A percentile compares a stretch with the other conserved stretches of the same genome.
phyloP scores from a whole-genome alignment of 768 basidiomycete species.

The Psilocybe cubensis region DNA sequence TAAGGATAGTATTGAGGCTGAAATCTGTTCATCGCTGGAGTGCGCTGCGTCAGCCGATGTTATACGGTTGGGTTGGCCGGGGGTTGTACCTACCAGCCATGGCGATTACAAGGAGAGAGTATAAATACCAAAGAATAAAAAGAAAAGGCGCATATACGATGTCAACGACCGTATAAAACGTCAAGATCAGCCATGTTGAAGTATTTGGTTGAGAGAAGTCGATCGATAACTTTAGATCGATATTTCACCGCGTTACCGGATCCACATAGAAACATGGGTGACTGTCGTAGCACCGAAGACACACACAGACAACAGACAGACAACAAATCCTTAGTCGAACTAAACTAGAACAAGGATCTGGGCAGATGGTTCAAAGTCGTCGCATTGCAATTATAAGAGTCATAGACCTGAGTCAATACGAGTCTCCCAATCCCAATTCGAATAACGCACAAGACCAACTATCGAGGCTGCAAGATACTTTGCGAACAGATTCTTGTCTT shows the following conservation, averaged over 20 bases:
- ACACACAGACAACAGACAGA: too few species aligned
- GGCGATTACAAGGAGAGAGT: neutral
- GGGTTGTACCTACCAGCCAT: neutral
- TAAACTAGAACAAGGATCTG: too few species aligned
- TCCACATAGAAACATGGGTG: neutral
- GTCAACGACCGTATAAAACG: neutral
- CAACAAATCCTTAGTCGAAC: too few species aligned
- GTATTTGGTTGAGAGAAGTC: neutral
- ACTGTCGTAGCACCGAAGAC: neutral
- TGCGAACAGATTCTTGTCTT: too few species aligned
- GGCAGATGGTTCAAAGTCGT: too few species aligned
- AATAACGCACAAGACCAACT: too few species aligned
- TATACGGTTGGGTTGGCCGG: neutral
- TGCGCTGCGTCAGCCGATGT: neutral
- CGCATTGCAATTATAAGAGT: too few species aligned
- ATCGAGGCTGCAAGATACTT: too few species aligned
- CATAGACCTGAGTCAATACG: too few species aligned
- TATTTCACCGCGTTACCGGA: neutral
- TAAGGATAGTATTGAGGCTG: neutral
- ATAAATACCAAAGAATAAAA: neutral
- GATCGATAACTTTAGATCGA: neutral
- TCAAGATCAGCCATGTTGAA: neutral
- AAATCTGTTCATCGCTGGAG: neutral
- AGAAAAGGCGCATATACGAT: neutral
- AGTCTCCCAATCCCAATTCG: too few species aligned